Evolutionary conservation across 352 stramenopile genomes (phyloP), one percentile per base, ranked within the genome.

Genomic region (Phytopythium montanum): DNA sequence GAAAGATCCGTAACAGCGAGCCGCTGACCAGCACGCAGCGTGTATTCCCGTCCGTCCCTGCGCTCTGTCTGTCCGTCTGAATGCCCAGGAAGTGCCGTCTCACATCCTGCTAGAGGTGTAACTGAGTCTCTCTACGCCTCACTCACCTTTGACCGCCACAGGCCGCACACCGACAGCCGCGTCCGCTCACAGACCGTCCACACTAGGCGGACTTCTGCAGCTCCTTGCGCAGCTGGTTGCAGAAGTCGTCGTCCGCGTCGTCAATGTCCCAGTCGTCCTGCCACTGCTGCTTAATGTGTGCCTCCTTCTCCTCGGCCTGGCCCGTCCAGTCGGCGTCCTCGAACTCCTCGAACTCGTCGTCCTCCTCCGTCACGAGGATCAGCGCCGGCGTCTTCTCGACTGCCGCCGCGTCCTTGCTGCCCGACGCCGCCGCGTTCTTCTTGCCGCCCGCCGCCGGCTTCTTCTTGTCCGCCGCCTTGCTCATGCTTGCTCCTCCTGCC

Each of bases 231-330:
- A 97, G 68, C 65, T 96, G 89, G 76, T 95, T 94, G 79, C 89
- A 97, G 62, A 97, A 97, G 64, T 96, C 89, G 71, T 96, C 87
- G 65, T 96, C 89, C n/a, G 87, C 86, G 62, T 96, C 86, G 52
- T 97, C 89, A 41, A 96, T 86, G 64, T 97, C 89, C 89, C 89
- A 97, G 71, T 97, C 89, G 69, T 97, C 89, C 75, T 97, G 89
- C 89, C 89, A 97, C 66, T 96, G 87, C 76, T 95, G 85, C 66
- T 95, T 95, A 48, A 95, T 78, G 57, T 90, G 77, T 51, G 70
- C 75, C 45, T 92, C 84, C 62, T 88, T 85, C 71, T 95, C 86
- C 68, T 95, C 84, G 41, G 68, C 70, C 59, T 82, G 72, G 31
- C 72, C 82, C 61, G 70, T 78, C 86, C 86, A 95, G 60, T 90